These are phyloP conservation scores for Quercus parvula DNA, from an alignment of 306 rosid species.

Conservation along the genomic window DNA sequence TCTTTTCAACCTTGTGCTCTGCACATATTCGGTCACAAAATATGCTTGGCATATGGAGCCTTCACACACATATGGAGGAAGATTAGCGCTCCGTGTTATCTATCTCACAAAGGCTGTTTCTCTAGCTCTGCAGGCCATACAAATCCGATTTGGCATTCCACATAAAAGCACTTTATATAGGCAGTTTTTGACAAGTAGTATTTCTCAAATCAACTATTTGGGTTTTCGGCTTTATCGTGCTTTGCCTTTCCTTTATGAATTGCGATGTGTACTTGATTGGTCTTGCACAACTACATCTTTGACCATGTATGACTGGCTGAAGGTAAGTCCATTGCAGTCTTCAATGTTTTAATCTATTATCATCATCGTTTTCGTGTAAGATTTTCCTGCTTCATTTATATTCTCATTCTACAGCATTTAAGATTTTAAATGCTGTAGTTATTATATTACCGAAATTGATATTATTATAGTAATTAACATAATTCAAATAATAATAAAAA, in stretches of 20 bases:
- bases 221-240: constrained; percentile 93
- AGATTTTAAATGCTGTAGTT: too few species aligned
- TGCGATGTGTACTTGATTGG: constrained; percentile 98
- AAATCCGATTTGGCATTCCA: constrained; percentile 84
- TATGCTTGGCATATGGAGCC: constrained; percentile 92
- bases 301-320: constrained; percentile 99
- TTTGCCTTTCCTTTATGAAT: constrained; percentile 92
- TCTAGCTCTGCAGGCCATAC: constrained; percentile 89
- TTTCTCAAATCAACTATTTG: constrained; percentile 77
- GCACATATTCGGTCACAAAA: constrained; percentile 79
- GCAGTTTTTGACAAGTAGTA: constrained; percentile 93
- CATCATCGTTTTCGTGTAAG: too few species aligned
- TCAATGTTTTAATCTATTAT: too few species aligned
- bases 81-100: constrained; percentile 78
- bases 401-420: too few species aligned
- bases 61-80: constrained; percentile 55
- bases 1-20: constrained; percentile 87
- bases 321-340: constrained; percentile 44
- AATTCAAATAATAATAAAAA: too few species aligned
- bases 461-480: too few species aligned
- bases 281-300: constrained; percentile 97
- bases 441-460: too few species aligned
- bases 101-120: constrained; percentile 86
- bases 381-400: too few species aligned
- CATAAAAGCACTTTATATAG: constrained; percentile 82